Conservation (phyloP, 768 basidiomycete species). For the Coprinopsis strossmayeri region DNA sequence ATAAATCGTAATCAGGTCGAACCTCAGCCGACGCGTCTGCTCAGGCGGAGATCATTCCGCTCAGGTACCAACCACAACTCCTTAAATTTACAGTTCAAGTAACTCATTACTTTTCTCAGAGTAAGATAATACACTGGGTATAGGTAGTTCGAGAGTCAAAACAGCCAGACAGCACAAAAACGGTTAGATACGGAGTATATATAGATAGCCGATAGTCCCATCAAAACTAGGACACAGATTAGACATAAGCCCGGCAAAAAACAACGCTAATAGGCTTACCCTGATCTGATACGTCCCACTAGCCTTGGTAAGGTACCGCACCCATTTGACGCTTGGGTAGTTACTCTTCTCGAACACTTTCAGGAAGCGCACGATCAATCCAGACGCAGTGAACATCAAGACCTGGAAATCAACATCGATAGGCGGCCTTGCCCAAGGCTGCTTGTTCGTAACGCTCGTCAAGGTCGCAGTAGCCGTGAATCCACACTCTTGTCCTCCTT, state of each 20-base stretch:
- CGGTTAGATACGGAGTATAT: too few relatives aligned
- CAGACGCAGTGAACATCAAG: constrained; percentile 97
- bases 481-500: constrained; percentile 88
- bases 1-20: not conserved
- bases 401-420: constrained; percentile 99
- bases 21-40: too few relatives aligned
- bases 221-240: not conserved
- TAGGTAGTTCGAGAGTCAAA: too few relatives aligned
- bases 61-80: too few relatives aligned
- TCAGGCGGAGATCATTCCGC: too few relatives aligned
- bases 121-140: too few relatives aligned
- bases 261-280: constrained; percentile 39
- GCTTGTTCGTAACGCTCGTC: constrained; percentile 84
- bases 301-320: constrained; percentile 89
- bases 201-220: not conserved
- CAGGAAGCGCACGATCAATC: constrained; percentile 91
- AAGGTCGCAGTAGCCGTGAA: constrained; percentile 77
- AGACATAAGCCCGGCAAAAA: not conserved
- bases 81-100: too few relatives aligned
- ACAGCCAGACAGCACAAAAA: too few relatives aligned
- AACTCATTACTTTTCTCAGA: too few relatives aligned
- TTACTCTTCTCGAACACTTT: constrained; percentile 97
- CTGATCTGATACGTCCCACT: constrained; percentile 91
- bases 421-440: constrained; percentile 97
- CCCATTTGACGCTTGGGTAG: constrained; percentile 96